Evolutionary conservation across 139 green algal genomes (phyloP).

Genomic region (Edaphochlamys debaryana): DNA sequence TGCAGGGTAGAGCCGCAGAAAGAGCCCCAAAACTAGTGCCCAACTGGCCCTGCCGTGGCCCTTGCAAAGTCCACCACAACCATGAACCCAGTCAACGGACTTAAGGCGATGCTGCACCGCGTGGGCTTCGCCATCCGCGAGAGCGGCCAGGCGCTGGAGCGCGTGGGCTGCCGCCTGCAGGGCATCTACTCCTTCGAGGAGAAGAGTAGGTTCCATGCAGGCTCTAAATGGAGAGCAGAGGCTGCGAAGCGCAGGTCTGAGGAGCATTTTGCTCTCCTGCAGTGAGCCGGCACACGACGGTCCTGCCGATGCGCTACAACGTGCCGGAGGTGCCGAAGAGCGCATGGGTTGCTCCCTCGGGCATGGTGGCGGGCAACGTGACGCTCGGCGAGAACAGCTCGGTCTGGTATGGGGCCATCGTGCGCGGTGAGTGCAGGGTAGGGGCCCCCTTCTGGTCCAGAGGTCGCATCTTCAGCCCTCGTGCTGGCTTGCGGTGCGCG

Average conservation of each 20-base stretch:
- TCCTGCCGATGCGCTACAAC: constrained; percentile 45
- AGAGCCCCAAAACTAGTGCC: no score
- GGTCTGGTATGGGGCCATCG: constrained; percentile 92
- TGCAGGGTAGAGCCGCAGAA: no score
- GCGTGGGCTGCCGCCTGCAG: constrained; percentile 85
- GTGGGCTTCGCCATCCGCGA: constrained; percentile 90
- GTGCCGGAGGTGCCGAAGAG: constrained; percentile 66
- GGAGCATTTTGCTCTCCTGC: no score
- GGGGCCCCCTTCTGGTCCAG: background rate
- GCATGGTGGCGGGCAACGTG: constrained; percentile 89
- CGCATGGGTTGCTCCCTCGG: constrained; percentile 91
- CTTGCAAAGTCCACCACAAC: no score
- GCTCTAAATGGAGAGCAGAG: background rate
- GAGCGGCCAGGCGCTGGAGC: constrained; percentile 92
- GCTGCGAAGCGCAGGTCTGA: background rate
- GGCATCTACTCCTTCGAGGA: constrained; percentile 90
- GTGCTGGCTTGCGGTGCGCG: background rate
- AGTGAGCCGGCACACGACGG: constrained; percentile 52
- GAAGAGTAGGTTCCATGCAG: constrained; percentile 75
- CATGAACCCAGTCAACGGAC: constrained; percentile 49
- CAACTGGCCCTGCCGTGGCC: no score
- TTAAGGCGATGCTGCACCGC: constrained; percentile 34
- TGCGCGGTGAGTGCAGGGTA: constrained; percentile 76
- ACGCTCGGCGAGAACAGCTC: constrained; percentile 80
- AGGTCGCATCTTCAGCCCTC: background rate